Evolutionary conservation across 176 grass and related monocot species (phyloP), one percentile per base, ranked within the genome.

Genomic region (Themeda triandra): DNA sequence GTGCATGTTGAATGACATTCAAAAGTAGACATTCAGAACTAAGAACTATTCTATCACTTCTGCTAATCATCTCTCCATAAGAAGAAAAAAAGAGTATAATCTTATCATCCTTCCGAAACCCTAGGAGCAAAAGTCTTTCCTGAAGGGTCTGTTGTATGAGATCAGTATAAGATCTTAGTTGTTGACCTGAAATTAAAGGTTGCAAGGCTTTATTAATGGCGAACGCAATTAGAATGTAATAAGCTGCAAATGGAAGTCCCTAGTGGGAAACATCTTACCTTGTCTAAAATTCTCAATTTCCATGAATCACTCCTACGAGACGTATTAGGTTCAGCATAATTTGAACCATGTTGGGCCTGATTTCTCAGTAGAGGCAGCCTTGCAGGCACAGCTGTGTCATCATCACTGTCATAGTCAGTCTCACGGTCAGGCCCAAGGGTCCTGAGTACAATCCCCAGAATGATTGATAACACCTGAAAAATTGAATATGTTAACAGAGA

Each of bases 301-400:
- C 96, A 99, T 37, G 91, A 92, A 89, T 77, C 89, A 65, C 63
- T 88, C 66, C 94, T 91, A 24, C 36, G 30, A 69, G 88, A 78
- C 59, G 75, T 88, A 77, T 77, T 96, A 65, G 88, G 44, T 70
- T 92, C 84, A 25, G 78, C 56, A 44, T 73, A 63, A 28, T 19
- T 67, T 53, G 81, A 33, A 80, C 77, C 45, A 83, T 76, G 74
- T 19, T 88, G 93, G 42, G 78, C 42, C 27, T 91, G 84, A 81
- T 76, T 96, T 87, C 96, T 94, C 69, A 99, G 59, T 45, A 99
- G 83, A 89, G 96, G 96, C 63, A 99, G 71, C 79, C 96, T 96
- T 39, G 96, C 71, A 36, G 83, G 83, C 41, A 94, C 66, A 10
- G 5, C 13, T 3, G 24, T 0, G 7, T 96, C 96, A 28, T 99